Evolutionary conservation across 345 rosid genomes (phyloP).

Genomic region (Sonneratia alba): DNA sequence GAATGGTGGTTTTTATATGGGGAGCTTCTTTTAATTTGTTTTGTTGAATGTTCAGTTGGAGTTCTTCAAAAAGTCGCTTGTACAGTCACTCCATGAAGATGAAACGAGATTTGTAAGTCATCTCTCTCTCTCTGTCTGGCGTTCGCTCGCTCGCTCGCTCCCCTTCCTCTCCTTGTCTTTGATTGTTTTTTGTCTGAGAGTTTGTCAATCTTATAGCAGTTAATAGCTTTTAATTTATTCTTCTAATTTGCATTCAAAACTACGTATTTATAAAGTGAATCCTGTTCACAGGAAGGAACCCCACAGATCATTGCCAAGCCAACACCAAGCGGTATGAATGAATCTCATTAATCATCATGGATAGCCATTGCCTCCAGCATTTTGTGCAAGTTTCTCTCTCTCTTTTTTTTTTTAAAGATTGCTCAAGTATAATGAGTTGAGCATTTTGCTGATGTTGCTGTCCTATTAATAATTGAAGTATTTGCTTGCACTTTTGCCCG

Average conservation of each 20-base stretch:
- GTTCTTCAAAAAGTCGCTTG: constrained; percentile 71
- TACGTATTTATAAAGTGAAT: background rate
- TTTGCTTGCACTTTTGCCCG: background rate
- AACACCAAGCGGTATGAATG: constrained; percentile 44
- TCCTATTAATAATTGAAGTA: background rate
- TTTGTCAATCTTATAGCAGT: background rate
- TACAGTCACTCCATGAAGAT: constrained; percentile 81
- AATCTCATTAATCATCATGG: background rate
- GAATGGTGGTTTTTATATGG: background rate
- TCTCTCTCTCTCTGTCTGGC: background rate
- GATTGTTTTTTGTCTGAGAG: background rate
- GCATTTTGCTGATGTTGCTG: background rate
- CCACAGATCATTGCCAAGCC: constrained; percentile 62
- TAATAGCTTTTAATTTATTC: background rate
- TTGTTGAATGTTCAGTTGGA: constrained; percentile 54
- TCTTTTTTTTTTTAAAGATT: background rate
- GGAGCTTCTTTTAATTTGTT: background rate
- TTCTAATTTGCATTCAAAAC: background rate
- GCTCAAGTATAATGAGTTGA: background rate
- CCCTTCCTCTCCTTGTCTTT: too few species aligned
- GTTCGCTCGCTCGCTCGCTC: too few species aligned
- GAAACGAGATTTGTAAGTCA: constrained; percentile 46
- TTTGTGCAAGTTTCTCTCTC: background rate
- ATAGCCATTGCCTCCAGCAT: background rate
- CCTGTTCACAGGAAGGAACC: constrained; percentile 34